These are phyloP conservation scores for Boletus mariae DNA, from an alignment of 1,284 basidiomycete genomes.

Conservation along the genomic window DNA sequence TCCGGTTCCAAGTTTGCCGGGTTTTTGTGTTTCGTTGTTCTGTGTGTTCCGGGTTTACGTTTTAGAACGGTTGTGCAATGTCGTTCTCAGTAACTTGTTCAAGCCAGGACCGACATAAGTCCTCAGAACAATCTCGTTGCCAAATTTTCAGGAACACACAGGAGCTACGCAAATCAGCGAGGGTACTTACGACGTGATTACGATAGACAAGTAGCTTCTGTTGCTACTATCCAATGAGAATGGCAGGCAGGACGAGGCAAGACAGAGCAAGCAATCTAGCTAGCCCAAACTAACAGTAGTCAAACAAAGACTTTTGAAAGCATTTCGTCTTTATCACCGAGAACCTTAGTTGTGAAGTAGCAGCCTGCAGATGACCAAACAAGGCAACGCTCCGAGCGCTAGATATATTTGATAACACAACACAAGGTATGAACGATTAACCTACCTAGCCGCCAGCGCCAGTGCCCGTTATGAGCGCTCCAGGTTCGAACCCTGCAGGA, in stretches of 20 bases:
- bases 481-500: not conserved
- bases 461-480: constrained; percentile 7
- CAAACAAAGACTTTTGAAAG: not conserved
- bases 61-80: not conserved
- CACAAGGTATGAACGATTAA: not conserved
- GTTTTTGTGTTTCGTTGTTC: no score
- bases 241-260: no score
- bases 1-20: not conserved
- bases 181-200: not conserved
- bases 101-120: not conserved
- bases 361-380: not conserved
- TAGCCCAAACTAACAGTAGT: not conserved
- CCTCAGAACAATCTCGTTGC: not conserved
- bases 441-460: constrained; percentile 9
- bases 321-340: not conserved
- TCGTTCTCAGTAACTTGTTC: not conserved
- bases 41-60: not conserved
- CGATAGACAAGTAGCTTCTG: not conserved
- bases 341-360: not conserved
- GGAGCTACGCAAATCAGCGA: not conserved
- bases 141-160: no score
- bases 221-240: no score
- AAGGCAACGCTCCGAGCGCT: constrained; percentile 8
- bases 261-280: no score
- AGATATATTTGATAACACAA: constrained; percentile 11